Conservation (phyloP, 495 filamentous ascomycete species). For the Xylaria scruposa region DNA sequence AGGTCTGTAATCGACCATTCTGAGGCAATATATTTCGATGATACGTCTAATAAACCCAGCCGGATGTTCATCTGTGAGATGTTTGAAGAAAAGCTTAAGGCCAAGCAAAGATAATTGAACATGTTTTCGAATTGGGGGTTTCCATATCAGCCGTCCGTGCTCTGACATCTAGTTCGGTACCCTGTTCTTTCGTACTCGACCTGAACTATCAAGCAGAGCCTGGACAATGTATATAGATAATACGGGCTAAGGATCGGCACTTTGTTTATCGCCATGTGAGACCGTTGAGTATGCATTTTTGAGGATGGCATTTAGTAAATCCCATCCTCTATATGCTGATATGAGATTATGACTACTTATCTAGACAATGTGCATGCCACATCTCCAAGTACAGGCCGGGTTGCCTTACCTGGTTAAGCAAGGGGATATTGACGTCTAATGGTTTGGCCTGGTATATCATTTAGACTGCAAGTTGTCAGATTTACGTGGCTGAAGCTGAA, state of each 20-base stretch:
- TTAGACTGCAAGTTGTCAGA: not conserved
- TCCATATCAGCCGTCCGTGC: not conserved
- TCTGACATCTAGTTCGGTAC: not conserved
- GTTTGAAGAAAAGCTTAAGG: not conserved
- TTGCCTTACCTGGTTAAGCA: not conserved
- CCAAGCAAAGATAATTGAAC: not conserved
- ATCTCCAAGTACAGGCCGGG: not conserved
- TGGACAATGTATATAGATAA: constrained; percentile 3
- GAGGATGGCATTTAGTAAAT: constrained; percentile 13
- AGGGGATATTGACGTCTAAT: not conserved
- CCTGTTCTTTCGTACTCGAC: not conserved
- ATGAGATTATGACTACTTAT: not conserved
- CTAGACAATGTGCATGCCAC: not conserved
- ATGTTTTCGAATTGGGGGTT: not conserved
- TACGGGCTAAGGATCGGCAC: not conserved
- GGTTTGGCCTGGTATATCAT: not conserved
- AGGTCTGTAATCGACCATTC: no score
- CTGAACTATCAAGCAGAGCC: not conserved
- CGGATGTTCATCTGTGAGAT: no score
- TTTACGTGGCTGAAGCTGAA: not conserved
- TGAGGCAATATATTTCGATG: no score
- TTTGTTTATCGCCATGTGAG: not conserved
- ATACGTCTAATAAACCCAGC: not conserved
- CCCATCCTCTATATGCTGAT: not conserved
- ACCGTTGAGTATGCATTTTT: constrained; percentile 7